Evolutionary conservation across 371 early-diverging fungal species (phyloP).

Genomic region (Cladochytrium tenue): DNA sequence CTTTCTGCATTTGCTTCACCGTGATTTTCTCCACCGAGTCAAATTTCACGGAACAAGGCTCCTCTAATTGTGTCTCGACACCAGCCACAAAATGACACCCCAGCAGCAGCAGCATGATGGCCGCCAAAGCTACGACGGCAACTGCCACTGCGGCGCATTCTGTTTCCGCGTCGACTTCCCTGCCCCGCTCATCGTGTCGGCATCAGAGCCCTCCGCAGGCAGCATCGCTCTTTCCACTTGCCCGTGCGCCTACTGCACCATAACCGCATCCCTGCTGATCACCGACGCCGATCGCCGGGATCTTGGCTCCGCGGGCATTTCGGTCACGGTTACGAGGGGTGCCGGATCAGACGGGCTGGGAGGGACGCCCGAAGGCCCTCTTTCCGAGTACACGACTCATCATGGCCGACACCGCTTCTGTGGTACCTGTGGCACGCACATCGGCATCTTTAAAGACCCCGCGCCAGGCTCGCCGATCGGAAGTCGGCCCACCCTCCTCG

Average conservation of each 20-base stretch:
- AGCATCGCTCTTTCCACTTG: neutral
- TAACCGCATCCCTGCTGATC: neutral
- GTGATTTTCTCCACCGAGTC: no score
- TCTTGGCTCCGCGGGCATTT: neutral
- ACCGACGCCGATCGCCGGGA: neutral
- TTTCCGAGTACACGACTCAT: neutral
- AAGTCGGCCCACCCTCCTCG: neutral
- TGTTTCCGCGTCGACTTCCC: no score
- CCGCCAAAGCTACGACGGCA: no score
- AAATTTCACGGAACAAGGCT: no score
- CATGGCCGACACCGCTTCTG: neutral
- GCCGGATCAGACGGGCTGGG: neutral
- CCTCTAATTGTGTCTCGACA: no score
- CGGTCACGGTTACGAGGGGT: neutral
- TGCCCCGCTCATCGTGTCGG: no score
- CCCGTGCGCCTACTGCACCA: neutral
- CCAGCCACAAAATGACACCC: no score
- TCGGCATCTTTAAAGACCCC: neutral
- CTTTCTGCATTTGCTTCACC: no score
- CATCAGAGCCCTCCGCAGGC: no score
- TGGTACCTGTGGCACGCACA: neutral
- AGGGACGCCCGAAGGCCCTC: neutral
- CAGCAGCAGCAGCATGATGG: no score
- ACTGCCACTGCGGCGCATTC: no score
- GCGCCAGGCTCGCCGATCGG: neutral